Evolutionary conservation across 176 grass and related monocot genomes (phyloP).

Genomic region (Dactylis glomerata): DNA sequence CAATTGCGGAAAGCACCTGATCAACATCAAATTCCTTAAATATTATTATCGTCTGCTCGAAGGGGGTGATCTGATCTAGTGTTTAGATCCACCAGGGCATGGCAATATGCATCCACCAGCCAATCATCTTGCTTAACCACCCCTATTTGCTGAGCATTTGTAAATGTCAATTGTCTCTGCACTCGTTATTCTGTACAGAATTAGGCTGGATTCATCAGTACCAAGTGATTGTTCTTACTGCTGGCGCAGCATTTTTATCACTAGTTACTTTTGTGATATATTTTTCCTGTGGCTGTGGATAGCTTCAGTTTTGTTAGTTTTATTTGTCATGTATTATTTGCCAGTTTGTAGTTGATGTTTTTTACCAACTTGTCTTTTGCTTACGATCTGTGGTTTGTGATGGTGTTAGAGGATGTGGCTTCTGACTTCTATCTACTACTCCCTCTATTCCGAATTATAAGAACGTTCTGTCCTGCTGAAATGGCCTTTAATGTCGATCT

Average conservation of each 20-base stretch:
- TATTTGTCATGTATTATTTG: too few species aligned
- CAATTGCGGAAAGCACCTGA: conserved; percentile 25
- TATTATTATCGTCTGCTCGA: conserved; percentile 19
- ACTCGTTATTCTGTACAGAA: conserved; percentile 30
- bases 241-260: neutral
- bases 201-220: conserved; percentile 23
- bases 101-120: conserved; percentile 24
- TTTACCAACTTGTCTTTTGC: too few species aligned
- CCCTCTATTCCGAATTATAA: too few species aligned
- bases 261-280: neutral
- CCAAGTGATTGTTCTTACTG: conserved; percentile 22
- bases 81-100: conserved; percentile 47
- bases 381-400: too few species aligned
- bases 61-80: conserved; percentile 41
- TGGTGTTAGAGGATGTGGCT: too few species aligned
- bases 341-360: too few species aligned
- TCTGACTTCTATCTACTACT: too few species aligned
- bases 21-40: conserved; percentile 1
- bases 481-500: too few species aligned
- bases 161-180: conserved; percentile 13
- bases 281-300: conserved; percentile 13
- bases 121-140: conserved; percentile 13
- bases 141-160: conserved; percentile 28
- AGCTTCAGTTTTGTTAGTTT: neutral
- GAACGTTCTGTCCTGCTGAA: too few species aligned